Conservation (phyloP, 768 basidiomycete genomes). For the Sutorius australiensis region DNA sequence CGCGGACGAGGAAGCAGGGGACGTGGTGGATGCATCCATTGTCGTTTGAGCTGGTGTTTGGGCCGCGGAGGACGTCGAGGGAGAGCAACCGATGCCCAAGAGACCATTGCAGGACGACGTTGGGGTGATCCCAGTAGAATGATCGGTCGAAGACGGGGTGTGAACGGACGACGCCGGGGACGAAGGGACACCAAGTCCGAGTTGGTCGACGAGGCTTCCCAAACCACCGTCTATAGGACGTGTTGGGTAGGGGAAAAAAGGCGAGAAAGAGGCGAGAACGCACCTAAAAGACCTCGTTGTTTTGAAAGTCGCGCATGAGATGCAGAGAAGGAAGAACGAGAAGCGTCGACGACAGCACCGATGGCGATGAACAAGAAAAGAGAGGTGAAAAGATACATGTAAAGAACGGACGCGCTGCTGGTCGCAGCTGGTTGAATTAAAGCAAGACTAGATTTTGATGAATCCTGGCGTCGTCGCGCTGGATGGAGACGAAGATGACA, state of each 20-base stretch:
- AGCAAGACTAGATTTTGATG: slow-evolving; percentile 1
- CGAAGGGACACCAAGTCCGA: not conserved
- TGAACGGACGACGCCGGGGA: slow-evolving; percentile 13
- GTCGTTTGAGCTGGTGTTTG: not conserved
- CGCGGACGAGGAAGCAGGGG: not conserved
- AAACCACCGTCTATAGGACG: slow-evolving; percentile 7
- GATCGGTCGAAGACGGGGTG: slow-evolving; percentile 5
- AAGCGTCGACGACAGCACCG: slow-evolving; percentile 28
- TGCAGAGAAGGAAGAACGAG: slow-evolving; percentile 38
- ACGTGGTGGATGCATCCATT: not conserved
- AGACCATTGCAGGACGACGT: slow-evolving; percentile 18
- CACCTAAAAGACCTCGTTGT: slow-evolving; percentile 21
- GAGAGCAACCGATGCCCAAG: slow-evolving; percentile 19
- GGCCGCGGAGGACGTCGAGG: not conserved
- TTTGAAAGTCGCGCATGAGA: slow-evolving; percentile 36
- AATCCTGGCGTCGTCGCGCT: slow-evolving; percentile 16
- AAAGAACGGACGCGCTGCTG: slow-evolving; percentile 40
- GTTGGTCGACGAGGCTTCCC: not conserved
- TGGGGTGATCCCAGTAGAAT: slow-evolving; percentile 1
- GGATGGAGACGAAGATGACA: slow-evolving; percentile 13
- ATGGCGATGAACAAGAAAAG: slow-evolving; percentile 29
- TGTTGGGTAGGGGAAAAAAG: not conserved
- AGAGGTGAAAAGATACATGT: slow-evolving; percentile 19
- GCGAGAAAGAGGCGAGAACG: slow-evolving; percentile 4
- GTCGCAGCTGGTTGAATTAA: slow-evolving; percentile 1